phyloP scores from a whole-genome alignment of 306 rosid species.

The Quercus berberidifolia region DNA sequence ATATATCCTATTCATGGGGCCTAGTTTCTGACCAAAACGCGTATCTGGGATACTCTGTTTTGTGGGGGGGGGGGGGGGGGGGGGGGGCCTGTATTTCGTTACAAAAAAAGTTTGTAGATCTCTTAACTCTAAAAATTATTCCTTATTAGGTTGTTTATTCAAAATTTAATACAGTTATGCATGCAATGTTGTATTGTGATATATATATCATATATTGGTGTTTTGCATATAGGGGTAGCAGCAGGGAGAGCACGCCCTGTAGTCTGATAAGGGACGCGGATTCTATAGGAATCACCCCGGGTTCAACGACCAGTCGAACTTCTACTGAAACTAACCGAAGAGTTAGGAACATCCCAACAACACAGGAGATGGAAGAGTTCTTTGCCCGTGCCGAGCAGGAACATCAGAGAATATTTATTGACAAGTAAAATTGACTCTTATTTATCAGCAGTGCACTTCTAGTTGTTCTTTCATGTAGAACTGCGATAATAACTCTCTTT shows the following conservation, averaged over 20 bases:
- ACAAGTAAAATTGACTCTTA: slow-evolving; percentile 45
- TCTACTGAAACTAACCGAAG: slow-evolving; percentile 16
- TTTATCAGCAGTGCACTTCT: no score
- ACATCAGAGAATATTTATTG: slow-evolving; percentile 66
- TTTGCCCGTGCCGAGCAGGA: slow-evolving; percentile 70
- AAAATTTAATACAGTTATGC: neutral
- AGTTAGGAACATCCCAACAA: slow-evolving; percentile 48
- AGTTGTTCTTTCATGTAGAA: neutral
- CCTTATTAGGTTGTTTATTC: neutral
- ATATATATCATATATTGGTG: neutral
- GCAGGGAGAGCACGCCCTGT: slow-evolving; percentile 78
- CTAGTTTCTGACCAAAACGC: slow-evolving; percentile 28
- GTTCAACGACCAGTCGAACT: slow-evolving; percentile 60
- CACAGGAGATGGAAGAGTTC: slow-evolving; percentile 81
- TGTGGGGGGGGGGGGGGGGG: neutral
- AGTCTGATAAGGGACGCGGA: slow-evolving; percentile 63
- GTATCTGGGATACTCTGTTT: slow-evolving; percentile 31
- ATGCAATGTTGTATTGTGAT: no score
- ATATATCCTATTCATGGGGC: slow-evolving; percentile 52
- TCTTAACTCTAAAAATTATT: slow-evolving; percentile 26
- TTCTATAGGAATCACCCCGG: slow-evolving; percentile 42
- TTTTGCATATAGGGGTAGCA: slow-evolving; percentile 51
- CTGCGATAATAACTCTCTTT: neutral
- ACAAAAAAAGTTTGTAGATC: slow-evolving; percentile 35
- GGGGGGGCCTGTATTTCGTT: no score